phyloP scores from a whole-genome alignment of 164 flowering plant species.

The Umbilicus rupestris region DNA sequence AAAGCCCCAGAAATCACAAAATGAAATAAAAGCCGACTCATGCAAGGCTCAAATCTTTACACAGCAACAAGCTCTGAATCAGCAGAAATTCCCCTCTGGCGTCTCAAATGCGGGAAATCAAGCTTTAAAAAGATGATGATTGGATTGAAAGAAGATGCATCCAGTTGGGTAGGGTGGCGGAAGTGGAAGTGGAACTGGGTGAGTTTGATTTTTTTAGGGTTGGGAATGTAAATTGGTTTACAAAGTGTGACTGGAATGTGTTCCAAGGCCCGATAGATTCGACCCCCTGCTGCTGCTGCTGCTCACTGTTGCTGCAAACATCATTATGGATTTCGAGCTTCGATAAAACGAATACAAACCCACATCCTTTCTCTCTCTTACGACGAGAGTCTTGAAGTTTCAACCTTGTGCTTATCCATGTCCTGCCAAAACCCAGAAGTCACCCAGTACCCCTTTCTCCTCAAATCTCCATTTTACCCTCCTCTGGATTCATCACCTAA shows the following conservation, averaged over 20 bases:
- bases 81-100: no score
- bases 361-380: not conserved
- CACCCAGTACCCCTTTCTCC: not conserved
- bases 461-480: not conserved
- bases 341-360: not conserved
- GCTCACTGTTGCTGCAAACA: not conserved
- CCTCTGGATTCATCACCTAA: not conserved
- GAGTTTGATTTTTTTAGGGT: not conserved
- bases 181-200: no score
- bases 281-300: not conserved
- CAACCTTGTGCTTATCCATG: not conserved
- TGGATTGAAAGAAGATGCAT: no score
- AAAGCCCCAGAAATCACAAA: no score
- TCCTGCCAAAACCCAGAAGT: slow-evolving; percentile 2
- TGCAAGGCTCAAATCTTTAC: not conserved
- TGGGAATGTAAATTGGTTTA: not conserved
- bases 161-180: no score
- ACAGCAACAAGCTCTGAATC: not conserved
- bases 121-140: no score
- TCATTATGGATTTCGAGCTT: not conserved
- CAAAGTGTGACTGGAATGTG: not conserved
- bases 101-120: no score
- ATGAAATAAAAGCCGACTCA: not conserved
- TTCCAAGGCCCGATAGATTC: not conserved
- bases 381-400: not conserved